Conservation (phyloP, 352 stramenopile species). For the Globisporangium heterothallicum region DNA sequence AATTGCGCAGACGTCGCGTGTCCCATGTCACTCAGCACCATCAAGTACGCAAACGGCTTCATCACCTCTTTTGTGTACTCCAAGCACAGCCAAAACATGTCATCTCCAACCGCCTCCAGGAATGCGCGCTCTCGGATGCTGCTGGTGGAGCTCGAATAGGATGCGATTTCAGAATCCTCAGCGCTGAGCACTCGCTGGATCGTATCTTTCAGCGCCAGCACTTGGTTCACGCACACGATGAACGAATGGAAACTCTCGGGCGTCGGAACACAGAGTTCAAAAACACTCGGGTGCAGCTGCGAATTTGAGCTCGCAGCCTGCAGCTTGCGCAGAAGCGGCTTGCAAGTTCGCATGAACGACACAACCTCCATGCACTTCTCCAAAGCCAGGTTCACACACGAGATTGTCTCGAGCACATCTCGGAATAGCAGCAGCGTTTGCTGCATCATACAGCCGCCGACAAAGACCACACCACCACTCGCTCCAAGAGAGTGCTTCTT, state of each 20-base stretch:
- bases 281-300: background rate
- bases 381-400: constrained; percentile 12
- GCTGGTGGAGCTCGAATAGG: background rate
- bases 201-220: constrained; percentile 10
- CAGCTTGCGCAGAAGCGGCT: constrained; percentile 3
- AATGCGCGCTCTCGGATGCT: background rate
- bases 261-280: constrained; percentile 2
- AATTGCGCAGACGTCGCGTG: constrained; percentile 24
- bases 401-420: constrained; percentile 16
- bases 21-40: constrained; percentile 23
- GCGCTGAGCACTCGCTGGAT: constrained; percentile 3
- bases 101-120: constrained; percentile 3
- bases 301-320: background rate
- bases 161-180: background rate
- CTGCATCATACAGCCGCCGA: constrained; percentile 30
- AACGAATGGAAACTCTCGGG: constrained; percentile 17
- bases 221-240: constrained; percentile 15
- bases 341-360: constrained; percentile 8
- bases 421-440: constrained; percentile 20
- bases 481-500: background rate
- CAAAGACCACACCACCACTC: constrained; percentile 6
- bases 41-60: constrained; percentile 19
- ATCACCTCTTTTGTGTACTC: constrained; percentile 14
- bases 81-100: constrained; percentile 25
- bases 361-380: constrained; percentile 20